A percentile compares a stretch with the other conserved stretches of the same genome.
These are phyloP conservation scores for Macadamia tetraphylla DNA, from an alignment of 164 flowering plant species.

Conservation along the genomic window DNA sequence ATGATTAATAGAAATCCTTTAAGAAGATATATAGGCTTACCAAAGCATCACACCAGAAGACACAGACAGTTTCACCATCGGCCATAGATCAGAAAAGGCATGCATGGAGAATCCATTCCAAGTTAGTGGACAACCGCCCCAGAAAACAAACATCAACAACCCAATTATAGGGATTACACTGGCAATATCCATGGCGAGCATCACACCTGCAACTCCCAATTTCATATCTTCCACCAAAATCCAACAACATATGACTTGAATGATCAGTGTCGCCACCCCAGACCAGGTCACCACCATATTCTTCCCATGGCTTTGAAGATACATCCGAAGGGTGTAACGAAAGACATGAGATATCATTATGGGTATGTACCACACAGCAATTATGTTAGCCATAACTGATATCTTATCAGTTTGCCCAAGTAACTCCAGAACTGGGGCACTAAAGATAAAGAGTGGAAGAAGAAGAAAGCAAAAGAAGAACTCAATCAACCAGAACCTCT, in stretches of 20 bases:
- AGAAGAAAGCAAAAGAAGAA: too few species aligned
- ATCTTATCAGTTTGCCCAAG: too few species aligned
- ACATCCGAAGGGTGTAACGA: too few species aligned
- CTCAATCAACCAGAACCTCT: too few species aligned
- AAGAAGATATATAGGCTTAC: constrained; percentile 8
- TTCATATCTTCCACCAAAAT: constrained; percentile 9
- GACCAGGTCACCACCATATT: constrained; percentile 15
- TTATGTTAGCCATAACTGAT: too few species aligned
- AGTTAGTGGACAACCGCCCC: constrained; percentile 23
- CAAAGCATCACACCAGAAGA: constrained; percentile 12
- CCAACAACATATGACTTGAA: constrained; percentile 26
- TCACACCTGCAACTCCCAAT: constrained; percentile 23
- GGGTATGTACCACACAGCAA: too few species aligned
- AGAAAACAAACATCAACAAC: constrained; percentile 19
- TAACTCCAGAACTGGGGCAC: too few species aligned
- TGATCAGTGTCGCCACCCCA: constrained; percentile 5
- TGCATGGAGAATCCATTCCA: constrained; percentile 27
- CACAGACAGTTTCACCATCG: constrained; percentile 21
- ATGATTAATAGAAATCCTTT: too few species aligned
- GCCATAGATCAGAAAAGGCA: constrained; percentile 23
- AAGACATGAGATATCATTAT: too few species aligned
- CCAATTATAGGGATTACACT: constrained; percentile 20
- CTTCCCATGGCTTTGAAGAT: too few species aligned
- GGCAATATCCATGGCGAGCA: constrained; percentile 17
- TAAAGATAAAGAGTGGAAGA: too few species aligned